phyloP scores from a whole-genome alignment of 2,329 filamentous ascomycete species.

The Trichophyton simii region DNA sequence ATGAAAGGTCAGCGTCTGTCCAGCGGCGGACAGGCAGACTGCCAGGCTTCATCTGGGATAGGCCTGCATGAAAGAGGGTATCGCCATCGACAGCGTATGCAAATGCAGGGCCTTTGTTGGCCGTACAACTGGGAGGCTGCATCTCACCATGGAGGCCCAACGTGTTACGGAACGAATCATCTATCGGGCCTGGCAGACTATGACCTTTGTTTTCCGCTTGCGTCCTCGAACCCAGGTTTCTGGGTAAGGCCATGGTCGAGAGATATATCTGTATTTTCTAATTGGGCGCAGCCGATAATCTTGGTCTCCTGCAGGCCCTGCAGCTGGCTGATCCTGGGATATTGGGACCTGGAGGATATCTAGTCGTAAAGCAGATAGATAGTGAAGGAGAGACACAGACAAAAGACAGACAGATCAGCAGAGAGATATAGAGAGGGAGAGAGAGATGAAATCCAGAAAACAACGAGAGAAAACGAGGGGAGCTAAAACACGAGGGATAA shows the following conservation, averaged over 20 bases:
- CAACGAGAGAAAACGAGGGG: too few species aligned
- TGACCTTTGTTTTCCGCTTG: conserved; percentile 14
- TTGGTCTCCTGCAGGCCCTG: conserved; percentile 6
- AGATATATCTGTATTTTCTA: background rate
- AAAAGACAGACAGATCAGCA: background rate
- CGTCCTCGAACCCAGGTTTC: conserved; percentile 9
- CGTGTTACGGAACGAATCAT: conserved; percentile 47
- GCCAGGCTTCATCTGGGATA: conserved; percentile 9
- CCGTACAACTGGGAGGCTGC: conserved; percentile 40
- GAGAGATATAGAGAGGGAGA: too few species aligned
- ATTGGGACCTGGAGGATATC: background rate
- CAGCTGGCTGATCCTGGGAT: background rate
- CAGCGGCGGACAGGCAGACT: conserved; percentile 10
- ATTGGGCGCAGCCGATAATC: conserved; percentile 7
- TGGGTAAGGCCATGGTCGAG: conserved; percentile 4
- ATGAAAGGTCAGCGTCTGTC: conserved; percentile 25
- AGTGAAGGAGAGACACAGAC: background rate
- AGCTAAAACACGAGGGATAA: background rate
- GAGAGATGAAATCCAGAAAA: too few species aligned
- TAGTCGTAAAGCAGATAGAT: background rate
- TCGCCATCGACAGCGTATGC: conserved; percentile 12
- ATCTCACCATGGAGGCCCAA: conserved; percentile 53
- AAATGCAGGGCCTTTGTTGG: conserved; percentile 32
- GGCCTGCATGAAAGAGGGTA: conserved; percentile 13
- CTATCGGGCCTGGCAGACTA: conserved; percentile 24